These are phyloP conservation scores for Cyberlindnera saturnus DNA, from an alignment of 805 yeast genomes.

Conservation along the genomic window DNA sequence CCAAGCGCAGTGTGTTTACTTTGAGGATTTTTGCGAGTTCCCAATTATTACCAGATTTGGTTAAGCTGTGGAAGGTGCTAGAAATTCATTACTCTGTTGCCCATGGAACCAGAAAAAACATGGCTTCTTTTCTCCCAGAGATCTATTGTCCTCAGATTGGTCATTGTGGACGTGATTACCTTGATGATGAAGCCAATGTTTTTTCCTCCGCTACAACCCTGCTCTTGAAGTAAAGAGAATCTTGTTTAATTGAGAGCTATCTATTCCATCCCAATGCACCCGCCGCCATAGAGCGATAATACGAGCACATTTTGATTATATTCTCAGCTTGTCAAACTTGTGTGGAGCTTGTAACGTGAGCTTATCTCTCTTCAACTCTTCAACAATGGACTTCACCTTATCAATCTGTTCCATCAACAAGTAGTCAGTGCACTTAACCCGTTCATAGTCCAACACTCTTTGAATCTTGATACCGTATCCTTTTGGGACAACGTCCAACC, in stretches of 20 bases:
- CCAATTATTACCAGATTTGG: slow-evolving; percentile 14
- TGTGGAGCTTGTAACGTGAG: slow-evolving; percentile 4
- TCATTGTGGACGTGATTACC: slow-evolving; percentile 22
- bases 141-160: slow-evolving; percentile 24
- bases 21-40: slow-evolving; percentile 11
- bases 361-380: slow-evolving; percentile 15
- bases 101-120: slow-evolving; percentile 22
- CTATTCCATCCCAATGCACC: slow-evolving; percentile 1
- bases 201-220: not conserved
- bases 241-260: not conserved
- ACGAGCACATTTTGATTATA: too few species aligned
- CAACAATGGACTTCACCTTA: slow-evolving; percentile 27
- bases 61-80: slow-evolving; percentile 21
- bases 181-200: slow-evolving; percentile 11
- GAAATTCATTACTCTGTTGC: slow-evolving; percentile 21
- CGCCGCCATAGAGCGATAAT: too few species aligned
- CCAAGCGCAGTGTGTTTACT: slow-evolving; percentile 12
- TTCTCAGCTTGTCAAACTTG: slow-evolving; percentile 1
- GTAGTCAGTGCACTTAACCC: slow-evolving; percentile 47
- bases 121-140: slow-evolving; percentile 14
- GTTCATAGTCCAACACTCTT: slow-evolving; percentile 36
- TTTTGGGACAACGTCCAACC: slow-evolving; percentile 43
- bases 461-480: slow-evolving; percentile 39
- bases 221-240: not conserved
- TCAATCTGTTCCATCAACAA: slow-evolving; percentile 55